phyloP scores from a whole-genome alignment of 306 rosid genomes.

The Trifolium dubium region DNA sequence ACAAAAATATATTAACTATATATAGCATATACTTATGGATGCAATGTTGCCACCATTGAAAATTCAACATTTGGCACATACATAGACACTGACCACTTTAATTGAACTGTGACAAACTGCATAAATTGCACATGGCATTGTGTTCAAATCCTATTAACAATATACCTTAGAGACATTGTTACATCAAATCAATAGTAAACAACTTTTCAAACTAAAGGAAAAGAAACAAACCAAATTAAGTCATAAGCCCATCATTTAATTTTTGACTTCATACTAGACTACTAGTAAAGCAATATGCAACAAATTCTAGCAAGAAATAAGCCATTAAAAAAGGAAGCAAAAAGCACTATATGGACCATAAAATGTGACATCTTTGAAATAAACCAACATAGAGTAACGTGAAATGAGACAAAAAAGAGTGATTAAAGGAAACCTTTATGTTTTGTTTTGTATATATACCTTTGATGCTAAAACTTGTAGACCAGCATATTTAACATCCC shows the following conservation, averaged over 20 bases:
- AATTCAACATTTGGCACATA: conserved; percentile 25
- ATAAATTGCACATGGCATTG: conserved; percentile 50
- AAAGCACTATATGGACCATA: conserved; percentile 7
- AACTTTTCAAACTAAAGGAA: conserved; percentile 32
- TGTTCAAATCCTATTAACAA: conserved; percentile 35
- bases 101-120: conserved; percentile 34
- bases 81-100: conserved; percentile 19
- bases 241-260: conserved; percentile 38
- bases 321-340: conserved; percentile 10
- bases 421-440: conserved; percentile 36
- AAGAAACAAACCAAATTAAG: conserved; percentile 12
- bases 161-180: conserved; percentile 39
- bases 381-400: conserved; percentile 9
- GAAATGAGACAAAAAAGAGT: conserved; percentile 24
- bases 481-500: conserved; percentile 93
- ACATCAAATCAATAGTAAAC: conserved; percentile 20
- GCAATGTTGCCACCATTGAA: conserved; percentile 23
- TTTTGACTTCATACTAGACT: conserved; percentile 22
- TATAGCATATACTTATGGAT: neutral
- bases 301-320: conserved; percentile 18
- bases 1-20: no score
- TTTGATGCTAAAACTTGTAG: conserved; percentile 80
- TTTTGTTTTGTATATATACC: conserved; percentile 49
- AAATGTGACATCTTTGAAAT: conserved; percentile 19
- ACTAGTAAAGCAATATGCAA: conserved; percentile 40